phyloP scores from a whole-genome alignment of 257 asterid genomes.

The Linderniella brevidens region DNA sequence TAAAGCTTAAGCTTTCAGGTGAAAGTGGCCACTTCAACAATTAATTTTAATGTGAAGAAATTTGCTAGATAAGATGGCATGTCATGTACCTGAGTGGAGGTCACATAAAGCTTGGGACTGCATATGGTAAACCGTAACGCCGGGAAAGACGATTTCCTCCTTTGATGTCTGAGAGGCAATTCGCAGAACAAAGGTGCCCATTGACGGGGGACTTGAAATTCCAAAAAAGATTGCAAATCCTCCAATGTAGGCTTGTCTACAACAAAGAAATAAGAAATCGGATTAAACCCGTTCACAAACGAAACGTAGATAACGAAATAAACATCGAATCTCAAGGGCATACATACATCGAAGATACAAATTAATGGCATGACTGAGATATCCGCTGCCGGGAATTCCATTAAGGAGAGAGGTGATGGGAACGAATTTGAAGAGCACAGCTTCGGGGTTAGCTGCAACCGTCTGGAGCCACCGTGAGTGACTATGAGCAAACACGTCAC shows the following conservation, averaged over 20 bases:
- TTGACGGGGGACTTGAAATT: constrained; percentile 93
- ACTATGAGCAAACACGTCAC: constrained; percentile 91
- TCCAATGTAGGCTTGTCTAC: constrained; percentile 83
- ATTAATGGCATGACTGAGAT: constrained; percentile 96
- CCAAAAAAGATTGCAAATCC: constrained; percentile 78
- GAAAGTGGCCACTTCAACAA: no score
- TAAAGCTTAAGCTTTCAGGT: no score
- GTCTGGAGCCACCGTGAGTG: constrained; percentile 99
- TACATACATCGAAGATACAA: constrained; percentile 76
- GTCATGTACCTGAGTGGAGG: constrained; percentile 54
- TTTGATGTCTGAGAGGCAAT: constrained; percentile 86
- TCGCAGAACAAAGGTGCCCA: constrained; percentile 96
- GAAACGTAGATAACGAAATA: not conserved
- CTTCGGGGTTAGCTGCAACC: constrained; percentile 83
- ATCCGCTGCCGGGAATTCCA: constrained; percentile 98
- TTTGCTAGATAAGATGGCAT: not conserved
- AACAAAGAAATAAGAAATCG: constrained; percentile 5
- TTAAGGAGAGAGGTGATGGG: constrained; percentile 87
- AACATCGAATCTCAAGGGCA: constrained; percentile 2
- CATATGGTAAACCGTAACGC: constrained; percentile 60
- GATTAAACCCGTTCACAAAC: not conserved
- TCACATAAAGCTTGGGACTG: constrained; percentile 66
- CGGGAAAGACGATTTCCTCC: constrained; percentile 57
- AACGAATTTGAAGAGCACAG: constrained; percentile 71
- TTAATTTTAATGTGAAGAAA: no score